phyloP scores from a whole-genome alignment of 495 filamentous ascomycete species.

The Xylaria acuta region DNA sequence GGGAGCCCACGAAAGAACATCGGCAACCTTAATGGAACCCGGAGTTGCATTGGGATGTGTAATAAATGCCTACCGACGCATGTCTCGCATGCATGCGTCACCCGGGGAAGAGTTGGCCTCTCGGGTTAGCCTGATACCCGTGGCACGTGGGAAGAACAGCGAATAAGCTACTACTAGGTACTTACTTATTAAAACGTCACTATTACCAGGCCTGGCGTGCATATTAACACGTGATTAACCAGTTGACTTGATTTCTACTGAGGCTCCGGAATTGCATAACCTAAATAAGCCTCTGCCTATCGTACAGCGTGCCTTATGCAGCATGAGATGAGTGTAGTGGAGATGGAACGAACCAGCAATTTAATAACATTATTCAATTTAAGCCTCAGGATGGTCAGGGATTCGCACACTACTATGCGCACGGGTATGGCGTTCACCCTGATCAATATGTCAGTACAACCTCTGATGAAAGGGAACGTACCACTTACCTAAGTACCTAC shows the following conservation, averaged over 20 bases:
- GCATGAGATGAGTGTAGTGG: background rate
- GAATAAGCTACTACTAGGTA: background rate
- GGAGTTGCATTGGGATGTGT: slow-evolving; percentile 15
- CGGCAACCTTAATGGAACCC: slow-evolving; percentile 3
- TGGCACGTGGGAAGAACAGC: slow-evolving; percentile 4
- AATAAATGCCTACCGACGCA: slow-evolving; percentile 4
- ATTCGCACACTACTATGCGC: background rate
- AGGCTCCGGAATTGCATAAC: background rate
- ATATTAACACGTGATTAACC: slow-evolving; percentile 5
- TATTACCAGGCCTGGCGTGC: background rate
- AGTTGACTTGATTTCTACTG: background rate
- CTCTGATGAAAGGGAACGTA: too few species aligned
- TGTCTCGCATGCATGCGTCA: slow-evolving; percentile 20
- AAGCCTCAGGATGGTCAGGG: background rate
- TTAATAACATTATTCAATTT: background rate
- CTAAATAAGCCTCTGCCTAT: background rate
- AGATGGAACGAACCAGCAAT: slow-evolving; percentile 1
- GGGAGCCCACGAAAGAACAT: background rate
- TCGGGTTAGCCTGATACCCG: slow-evolving; percentile 12
- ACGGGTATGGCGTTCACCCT: background rate
- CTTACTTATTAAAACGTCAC: background rate
- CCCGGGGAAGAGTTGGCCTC: background rate
- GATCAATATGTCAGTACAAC: background rate
- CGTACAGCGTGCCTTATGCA: background rate
- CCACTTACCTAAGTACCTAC: too few species aligned